Conservation (phyloP, 2,329 filamentous ascomycete genomes). For the Alternaria conjuncta region DNA sequence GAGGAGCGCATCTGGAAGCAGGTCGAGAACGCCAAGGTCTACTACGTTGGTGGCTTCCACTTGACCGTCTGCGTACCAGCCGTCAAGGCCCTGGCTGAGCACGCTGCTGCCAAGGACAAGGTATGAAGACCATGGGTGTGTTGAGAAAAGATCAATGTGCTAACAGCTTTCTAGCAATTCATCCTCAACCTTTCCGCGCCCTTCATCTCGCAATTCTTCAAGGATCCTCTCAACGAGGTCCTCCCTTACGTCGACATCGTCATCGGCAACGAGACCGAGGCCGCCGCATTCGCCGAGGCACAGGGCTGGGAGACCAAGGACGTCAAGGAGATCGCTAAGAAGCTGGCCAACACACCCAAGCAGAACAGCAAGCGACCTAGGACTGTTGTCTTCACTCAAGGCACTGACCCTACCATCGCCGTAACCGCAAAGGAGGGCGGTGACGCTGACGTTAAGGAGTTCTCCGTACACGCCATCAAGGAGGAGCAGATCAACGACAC, state of each 20-base stretch:
- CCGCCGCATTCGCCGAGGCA: constrained; percentile 81
- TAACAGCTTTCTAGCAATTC: constrained; percentile 62
- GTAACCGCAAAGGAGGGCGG: constrained; percentile 73
- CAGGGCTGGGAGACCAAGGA: constrained; percentile 77
- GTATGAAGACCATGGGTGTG: constrained; percentile 47
- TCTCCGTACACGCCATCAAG: constrained; percentile 80
- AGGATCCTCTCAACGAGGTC: constrained; percentile 86
- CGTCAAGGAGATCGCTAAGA: constrained; percentile 82
- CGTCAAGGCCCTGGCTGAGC: constrained; percentile 86
- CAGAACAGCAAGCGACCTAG: constrained; percentile 84
- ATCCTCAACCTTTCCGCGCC: constrained; percentile 91
- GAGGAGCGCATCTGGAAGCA: constrained; percentile 88
- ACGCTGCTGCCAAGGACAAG: constrained; percentile 91
- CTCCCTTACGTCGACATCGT: constrained; percentile 94
- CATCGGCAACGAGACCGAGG: constrained; percentile 97
- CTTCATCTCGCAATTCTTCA: constrained; percentile 98
- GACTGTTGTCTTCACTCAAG: constrained; percentile 91
- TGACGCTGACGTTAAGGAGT: constrained; percentile 71
- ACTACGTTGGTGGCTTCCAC: constrained; percentile 96
- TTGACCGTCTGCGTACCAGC: constrained; percentile 94
- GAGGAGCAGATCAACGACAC: constrained; percentile 88
- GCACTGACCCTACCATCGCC: constrained; percentile 87
- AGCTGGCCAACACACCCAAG: constrained; percentile 89
- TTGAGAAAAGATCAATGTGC: neutral
- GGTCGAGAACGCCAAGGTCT: constrained; percentile 85